Base-by-base conservation (phyloP, 805 yeast species). In the Candida peoriensis region DNA sequence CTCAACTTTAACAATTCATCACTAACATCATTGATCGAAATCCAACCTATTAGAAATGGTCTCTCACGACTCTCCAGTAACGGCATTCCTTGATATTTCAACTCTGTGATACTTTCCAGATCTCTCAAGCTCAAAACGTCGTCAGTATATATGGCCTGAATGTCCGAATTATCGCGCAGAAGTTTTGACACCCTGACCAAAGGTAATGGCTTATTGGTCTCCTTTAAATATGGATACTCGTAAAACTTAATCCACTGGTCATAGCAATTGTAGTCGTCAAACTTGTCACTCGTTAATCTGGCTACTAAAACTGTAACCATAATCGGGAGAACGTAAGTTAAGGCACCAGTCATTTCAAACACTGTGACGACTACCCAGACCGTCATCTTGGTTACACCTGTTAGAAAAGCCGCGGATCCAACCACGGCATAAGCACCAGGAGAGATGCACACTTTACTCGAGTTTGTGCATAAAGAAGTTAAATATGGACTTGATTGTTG, bases 391-490 rank as follows among this genome's bases (percentile, higher is more conserved):
- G 95, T 84, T 12, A 81, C 76, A 5, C 95, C 94, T 0, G 93
- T 76, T 45, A 85, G 64, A 36, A 84, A 81, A 1, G 95, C 70
- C 0, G 88, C 95, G 0, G 95, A 87, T 0, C 96, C 95, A 16
- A 87, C 85, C 8, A 86, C 81, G 0, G 95, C 95, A 52, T 86
- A 87, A 0, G 89, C 85, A 0, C 93, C 89, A 0, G 94, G 94
- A 2, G 88, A 81, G 8, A 86, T 77, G 46, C 93, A 78, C 37
- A 65, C 55, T 31, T 61, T 64, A 20, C 59, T 58, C 0, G 74
- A 68, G 33, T 71, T 61, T 2, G 66, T 34, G 42, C 75, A 70
- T 14, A 61, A 54, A 3, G 49, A 30, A 1, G 68, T 60, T 30
- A 69, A 61, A 18, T 50, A 50, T 12, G 57, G 60, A 36, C 60